Percentiles rank a stretch among this genome's conserved stretches.
Conservation (phyloP, 139 green algal species). For the Volvox africanus region DNA sequence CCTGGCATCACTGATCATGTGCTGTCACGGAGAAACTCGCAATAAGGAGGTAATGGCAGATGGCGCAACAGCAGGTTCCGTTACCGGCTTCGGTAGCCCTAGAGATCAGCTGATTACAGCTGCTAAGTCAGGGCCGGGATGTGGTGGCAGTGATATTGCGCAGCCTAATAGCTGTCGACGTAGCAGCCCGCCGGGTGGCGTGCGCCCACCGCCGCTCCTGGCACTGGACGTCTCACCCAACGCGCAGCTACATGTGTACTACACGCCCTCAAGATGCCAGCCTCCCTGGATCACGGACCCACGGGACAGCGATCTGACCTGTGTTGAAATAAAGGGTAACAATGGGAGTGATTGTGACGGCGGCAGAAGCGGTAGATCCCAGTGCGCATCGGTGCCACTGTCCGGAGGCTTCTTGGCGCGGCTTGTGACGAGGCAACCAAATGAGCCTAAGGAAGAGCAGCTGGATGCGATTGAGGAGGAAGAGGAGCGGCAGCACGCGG, state of each 20-base stretch:
- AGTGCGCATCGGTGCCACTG: not conserved
- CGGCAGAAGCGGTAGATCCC: not conserved
- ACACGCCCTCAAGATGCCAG: not conserved
- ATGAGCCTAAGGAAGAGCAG: constrained; percentile 7
- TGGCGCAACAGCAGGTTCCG: no score
- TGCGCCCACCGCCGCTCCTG: constrained; percentile 9
- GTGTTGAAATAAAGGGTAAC: not conserved
- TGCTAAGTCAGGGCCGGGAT: no score
- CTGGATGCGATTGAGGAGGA: not conserved
- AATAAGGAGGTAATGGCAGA: no score
- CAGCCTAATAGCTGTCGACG: no score
- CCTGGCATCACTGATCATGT: not conserved
- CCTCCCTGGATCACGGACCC: constrained; percentile 60
- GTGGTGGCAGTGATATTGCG: no score
- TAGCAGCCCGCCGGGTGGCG: not conserved
- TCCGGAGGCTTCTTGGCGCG: constrained; percentile 24
- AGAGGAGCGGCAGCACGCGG: not conserved
- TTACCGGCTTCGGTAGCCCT: no score
- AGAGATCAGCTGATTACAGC: no score
- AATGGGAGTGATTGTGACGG: not conserved
- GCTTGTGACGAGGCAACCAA: not conserved
- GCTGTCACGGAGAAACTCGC: no score
- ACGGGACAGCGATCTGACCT: constrained; percentile 47
- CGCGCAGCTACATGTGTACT: constrained; percentile 44
- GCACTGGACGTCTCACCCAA: not conserved